Conservation (phyloP, 1,284 basidiomycete species). For the Prillingera fragicola region DNA sequence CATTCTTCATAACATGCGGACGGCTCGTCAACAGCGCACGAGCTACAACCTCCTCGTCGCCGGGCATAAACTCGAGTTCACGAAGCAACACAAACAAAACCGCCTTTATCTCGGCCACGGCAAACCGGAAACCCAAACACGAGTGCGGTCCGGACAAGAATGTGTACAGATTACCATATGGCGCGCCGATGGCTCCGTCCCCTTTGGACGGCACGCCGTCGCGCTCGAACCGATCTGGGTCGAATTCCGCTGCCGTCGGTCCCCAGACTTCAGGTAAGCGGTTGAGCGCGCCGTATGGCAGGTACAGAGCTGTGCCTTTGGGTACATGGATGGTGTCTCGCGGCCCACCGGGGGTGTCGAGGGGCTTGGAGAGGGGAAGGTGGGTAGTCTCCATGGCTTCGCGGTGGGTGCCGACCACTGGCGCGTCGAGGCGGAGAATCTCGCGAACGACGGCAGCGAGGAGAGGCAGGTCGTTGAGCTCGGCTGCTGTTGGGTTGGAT, state of each 20-base stretch:
- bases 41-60: no score
- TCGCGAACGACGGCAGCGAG: constrained; percentile 64
- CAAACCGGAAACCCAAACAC: constrained; percentile 56
- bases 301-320: constrained; percentile 41
- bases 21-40: no score
- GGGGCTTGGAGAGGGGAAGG: constrained; percentile 55
- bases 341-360: constrained; percentile 37
- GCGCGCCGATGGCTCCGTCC: constrained; percentile 51
- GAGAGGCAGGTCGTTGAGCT: constrained; percentile 51
- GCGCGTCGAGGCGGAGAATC: constrained; percentile 59
- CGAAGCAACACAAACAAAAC: constrained; percentile 57
- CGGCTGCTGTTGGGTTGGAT: constrained; percentile 20
- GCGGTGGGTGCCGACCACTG: constrained; percentile 62
- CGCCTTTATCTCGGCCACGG: constrained; percentile 60
- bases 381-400: constrained; percentile 55
- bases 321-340: constrained; percentile 34
- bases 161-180: constrained; percentile 59
- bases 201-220: no score
- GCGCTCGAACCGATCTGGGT: constrained; percentile 30
- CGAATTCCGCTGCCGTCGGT: constrained; percentile 59
- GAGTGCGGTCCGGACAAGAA: constrained; percentile 68
- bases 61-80: constrained; percentile 57
- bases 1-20: no score
- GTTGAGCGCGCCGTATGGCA: constrained; percentile 60
- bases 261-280: constrained; percentile 61